Percentiles rank a stretch among this genome's conserved stretches.
Conservation (phyloP, 2,329 filamentous ascomycete species). For the Byssoonygena ceratinophila region DNA sequence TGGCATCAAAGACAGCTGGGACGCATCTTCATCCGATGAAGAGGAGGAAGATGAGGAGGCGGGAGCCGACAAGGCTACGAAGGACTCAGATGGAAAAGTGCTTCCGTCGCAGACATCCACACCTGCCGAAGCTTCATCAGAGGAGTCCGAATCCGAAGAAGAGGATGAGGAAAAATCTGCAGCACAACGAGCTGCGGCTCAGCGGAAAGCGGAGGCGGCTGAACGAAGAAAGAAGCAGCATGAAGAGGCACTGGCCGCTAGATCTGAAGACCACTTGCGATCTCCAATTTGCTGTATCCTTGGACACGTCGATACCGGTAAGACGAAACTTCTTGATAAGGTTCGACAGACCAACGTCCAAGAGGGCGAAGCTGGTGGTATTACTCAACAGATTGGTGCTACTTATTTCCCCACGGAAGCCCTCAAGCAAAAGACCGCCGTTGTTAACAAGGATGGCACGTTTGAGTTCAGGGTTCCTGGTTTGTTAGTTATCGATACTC, state of each 20-base stretch:
- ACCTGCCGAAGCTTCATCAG: conserved; percentile 25
- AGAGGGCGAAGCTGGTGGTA: conserved; percentile 97
- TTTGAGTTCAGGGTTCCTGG: conserved; percentile 98
- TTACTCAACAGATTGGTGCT: conserved; percentile 98
- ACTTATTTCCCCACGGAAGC: conserved; percentile 97
- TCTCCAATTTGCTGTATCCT: conserved; percentile 99
- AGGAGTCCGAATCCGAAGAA: conserved; percentile 46
- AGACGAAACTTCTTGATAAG: conserved; percentile 98
- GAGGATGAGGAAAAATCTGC: conserved; percentile 53
- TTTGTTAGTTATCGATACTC: conserved; percentile 92
- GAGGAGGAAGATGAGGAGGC: conserved; percentile 60
- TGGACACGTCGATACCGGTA: conserved; percentile 98
- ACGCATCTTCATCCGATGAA: conserved; percentile 46
- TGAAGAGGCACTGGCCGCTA: conserved; percentile 79
- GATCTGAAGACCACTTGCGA: conserved; percentile 86
- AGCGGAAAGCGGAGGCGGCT: conserved; percentile 77
- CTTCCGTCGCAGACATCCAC: conserved; percentile 9
- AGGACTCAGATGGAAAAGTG: conserved; percentile 16
- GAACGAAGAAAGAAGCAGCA: conserved; percentile 81
- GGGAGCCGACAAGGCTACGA: conserved; percentile 25
- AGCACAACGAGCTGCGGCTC: conserved; percentile 58
- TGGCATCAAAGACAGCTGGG: conserved; percentile 89
- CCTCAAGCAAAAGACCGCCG: conserved; percentile 79
- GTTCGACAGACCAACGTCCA: conserved; percentile 97
- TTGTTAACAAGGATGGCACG: conserved; percentile 78